Conservation (phyloP, 768 basidiomycete species). For the Boletus subcaerulescens region DNA sequence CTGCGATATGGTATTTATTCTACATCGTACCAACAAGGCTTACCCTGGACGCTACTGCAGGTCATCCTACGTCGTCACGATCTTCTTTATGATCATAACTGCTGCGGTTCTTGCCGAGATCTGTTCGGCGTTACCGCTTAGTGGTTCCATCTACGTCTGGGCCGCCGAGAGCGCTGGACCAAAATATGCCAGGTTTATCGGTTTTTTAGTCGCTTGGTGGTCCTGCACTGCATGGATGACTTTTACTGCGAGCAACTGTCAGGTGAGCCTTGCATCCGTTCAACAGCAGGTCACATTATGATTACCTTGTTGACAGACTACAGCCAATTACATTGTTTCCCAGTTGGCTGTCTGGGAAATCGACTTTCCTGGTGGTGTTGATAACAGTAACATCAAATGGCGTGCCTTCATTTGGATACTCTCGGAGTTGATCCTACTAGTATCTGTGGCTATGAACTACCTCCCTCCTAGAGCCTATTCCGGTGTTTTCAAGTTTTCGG, state of each 20-base stretch:
- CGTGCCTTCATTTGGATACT: conserved; percentile 82
- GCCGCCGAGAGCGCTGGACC: conserved; percentile 90
- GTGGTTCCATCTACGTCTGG: conserved; percentile 94
- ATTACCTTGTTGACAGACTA: conserved; percentile 47
- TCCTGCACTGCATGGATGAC: conserved; percentile 96
- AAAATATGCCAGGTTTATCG: conserved; percentile 82
- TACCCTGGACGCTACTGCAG: conserved; percentile 38
- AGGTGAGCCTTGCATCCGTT: conserved; percentile 43
- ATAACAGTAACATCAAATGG: conserved; percentile 75
- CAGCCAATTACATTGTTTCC: conserved; percentile 88
- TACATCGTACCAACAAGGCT: neutral
- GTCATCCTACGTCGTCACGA: conserved; percentile 81
- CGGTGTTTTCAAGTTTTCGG: conserved; percentile 70
- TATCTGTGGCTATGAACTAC: conserved; percentile 82
- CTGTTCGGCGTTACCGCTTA: conserved; percentile 82
- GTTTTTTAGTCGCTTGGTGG: conserved; percentile 93
- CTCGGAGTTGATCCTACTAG: conserved; percentile 66
- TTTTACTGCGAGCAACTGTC: conserved; percentile 84
- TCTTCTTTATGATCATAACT: conserved; percentile 86
- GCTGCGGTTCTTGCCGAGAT: conserved; percentile 87
- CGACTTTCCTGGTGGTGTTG: conserved; percentile 78
- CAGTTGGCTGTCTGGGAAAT: conserved; percentile 77
- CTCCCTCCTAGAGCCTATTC: conserved; percentile 77
- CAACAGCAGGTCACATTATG: neutral
- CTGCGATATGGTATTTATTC: conserved; percentile 66